Base-by-base conservation (phyloP, 1,284 basidiomycete species). In the Trichosporon ovoides region DNA sequence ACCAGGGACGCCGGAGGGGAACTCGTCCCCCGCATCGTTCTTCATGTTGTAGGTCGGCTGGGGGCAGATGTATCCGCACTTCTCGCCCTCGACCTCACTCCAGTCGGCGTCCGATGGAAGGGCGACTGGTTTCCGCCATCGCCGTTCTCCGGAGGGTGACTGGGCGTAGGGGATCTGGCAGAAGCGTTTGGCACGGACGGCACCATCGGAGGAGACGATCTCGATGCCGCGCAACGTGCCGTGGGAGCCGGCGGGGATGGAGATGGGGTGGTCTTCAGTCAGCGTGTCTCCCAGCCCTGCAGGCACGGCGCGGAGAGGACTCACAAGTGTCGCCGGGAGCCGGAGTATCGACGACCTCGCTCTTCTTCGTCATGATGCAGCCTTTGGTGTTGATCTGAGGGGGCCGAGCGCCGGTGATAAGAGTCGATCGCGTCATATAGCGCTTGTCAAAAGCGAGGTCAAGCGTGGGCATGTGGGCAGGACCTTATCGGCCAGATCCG, bases 41-140 rank as follows among this genome's bases (percentile, higher is more conserved):
- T 57, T 59, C 22, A 67, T 62, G 22, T 53, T 37, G 35, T 67
- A 67, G 11, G 33, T 36, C n/a, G 66, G 66, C 58, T 67, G 66
- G 14, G 63, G 59, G 16, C 60, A 58, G 13, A 65, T 48, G 20
- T 56, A 53, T 2, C 66, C 66, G 48, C 59, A 67, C 12, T 55
- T n/a, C n/a, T 56, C 55, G 37, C 59, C 64, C 11, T 53, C 28
- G 19, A 66, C 49, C 19, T 18, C 13, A 24, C 50, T 52, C 66
- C 66, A 67, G 35, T 46, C 46, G 4, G 12, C 18, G 48, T 65
- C 52, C 9, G 56, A 50, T 6, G 63, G 56, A 1, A 67, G 58
- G 3, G 66, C 38, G 12, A 55, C 43, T 4, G 66, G 66, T 35
- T 57, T 56, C 34, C 63, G 57, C 63, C 63, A 67, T 14, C 66